These are phyloP conservation scores for Erysimum pusillum DNA, from an alignment of 441 rosid genomes.

Conservation along the genomic window DNA sequence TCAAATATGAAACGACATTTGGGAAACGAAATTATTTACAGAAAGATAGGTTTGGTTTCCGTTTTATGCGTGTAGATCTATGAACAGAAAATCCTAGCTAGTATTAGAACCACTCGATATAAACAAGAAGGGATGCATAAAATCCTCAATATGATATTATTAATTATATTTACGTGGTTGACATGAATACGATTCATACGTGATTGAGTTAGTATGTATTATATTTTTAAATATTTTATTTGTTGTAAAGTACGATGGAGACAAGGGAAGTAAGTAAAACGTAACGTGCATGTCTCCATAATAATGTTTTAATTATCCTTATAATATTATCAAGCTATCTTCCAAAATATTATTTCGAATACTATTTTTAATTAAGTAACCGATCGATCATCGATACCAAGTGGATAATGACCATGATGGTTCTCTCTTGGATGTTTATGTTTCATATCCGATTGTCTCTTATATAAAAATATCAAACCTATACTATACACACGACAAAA, in stretches of 20 bases:
- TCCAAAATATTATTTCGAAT: slow-evolving; percentile 13
- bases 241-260: slow-evolving; percentile 44
- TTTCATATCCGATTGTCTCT: slow-evolving; percentile 33
- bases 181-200: slow-evolving; percentile 23
- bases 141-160: slow-evolving; percentile 14
- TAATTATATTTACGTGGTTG: slow-evolving; percentile 32
- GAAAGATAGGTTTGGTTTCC: slow-evolving; percentile 6
- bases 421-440: slow-evolving; percentile 42
- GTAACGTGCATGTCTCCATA: slow-evolving; percentile 46
- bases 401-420: slow-evolving; percentile 44
- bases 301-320: slow-evolving; percentile 25
- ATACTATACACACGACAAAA: slow-evolving; percentile 2
- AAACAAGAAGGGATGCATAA: slow-evolving; percentile 33
- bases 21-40: neutral
- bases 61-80: slow-evolving; percentile 18
- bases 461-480: slow-evolving; percentile 13
- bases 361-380: slow-evolving; percentile 21
- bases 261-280: slow-evolving; percentile 47
- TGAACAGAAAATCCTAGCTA: slow-evolving; percentile 20
- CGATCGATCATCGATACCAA: slow-evolving; percentile 27
- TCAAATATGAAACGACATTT: neutral
- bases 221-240: neutral
- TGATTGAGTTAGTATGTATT: slow-evolving; percentile 40
- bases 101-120: slow-evolving; percentile 31
- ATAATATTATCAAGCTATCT: slow-evolving; percentile 11